A percentile compares a stretch with the other conserved stretches of the same genome.
These are phyloP conservation scores for Trichoderma sp. DNA, from an alignment of 2,329 filamentous ascomycete genomes.

Conservation along the genomic window DNA sequence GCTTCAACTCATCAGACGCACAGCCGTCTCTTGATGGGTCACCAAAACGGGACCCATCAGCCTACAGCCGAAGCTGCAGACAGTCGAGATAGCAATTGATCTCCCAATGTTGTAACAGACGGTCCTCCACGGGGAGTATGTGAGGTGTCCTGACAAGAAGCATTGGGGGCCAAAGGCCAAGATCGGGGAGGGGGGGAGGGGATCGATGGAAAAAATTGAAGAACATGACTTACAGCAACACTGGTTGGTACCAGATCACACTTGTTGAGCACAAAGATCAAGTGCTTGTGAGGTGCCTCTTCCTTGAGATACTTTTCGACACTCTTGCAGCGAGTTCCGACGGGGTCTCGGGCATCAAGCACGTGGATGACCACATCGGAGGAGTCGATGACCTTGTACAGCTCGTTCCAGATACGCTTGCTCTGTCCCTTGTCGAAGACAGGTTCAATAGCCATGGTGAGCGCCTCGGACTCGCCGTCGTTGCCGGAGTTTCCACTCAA, in stretches of 20 bases:
- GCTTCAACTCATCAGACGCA: conserved; percentile 97
- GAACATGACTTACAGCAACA: conserved; percentile 81
- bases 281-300: conserved; percentile 94
- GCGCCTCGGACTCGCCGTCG: conserved; percentile 49
- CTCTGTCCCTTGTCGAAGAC: conserved; percentile 95
- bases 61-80: conserved; percentile 46
- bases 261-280: conserved; percentile 55
- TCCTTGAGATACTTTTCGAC: conserved; percentile 87
- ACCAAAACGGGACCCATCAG: conserved; percentile 89
- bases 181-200: conserved; percentile 29
- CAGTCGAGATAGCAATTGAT: conserved; percentile 62
- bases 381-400: conserved; percentile 93
- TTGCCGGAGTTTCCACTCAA: conserved; percentile 70
- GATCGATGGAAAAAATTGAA: conserved; percentile 23
- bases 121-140: conserved; percentile 70
- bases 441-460: conserved; percentile 71
- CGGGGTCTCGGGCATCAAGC: conserved; percentile 83
- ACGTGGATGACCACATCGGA: conserved; percentile 97
- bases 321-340: conserved; percentile 81
- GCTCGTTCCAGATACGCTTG: conserved; percentile 95
- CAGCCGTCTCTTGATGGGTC: conserved; percentile 69
- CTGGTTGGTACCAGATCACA: conserved; percentile 85
- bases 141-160: conserved; percentile 82
- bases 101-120: conserved; percentile 99
- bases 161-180: conserved; percentile 56